Conservation (phyloP, 1,139 yeast genomes). For the Scheffersomyces segobiensis region DNA sequence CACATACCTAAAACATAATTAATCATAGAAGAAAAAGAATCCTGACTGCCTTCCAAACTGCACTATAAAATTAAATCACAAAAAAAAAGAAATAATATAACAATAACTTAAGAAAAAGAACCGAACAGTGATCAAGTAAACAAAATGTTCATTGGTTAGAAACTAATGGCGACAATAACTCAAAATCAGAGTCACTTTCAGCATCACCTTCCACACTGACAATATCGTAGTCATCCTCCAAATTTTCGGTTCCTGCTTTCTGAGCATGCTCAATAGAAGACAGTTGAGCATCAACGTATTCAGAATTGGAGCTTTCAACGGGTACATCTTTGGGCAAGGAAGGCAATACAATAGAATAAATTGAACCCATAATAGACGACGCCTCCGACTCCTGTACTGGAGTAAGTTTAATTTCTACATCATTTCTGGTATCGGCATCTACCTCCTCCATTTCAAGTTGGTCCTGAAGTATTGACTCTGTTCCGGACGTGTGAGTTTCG, state of each 20-base stretch:
- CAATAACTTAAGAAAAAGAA: background rate
- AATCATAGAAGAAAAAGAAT: too few relatives aligned
- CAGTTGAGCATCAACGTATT: conserved; percentile 24
- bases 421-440: background rate
- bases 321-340: conserved; percentile 32
- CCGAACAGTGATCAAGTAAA: background rate
- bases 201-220: conserved; percentile 31
- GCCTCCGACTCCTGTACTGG: background rate
- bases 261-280: background rate
- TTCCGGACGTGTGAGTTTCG: conserved; percentile 1
- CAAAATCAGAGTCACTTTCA: conserved; percentile 38
- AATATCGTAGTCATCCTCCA: conserved; percentile 32
- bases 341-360: conserved; percentile 37
- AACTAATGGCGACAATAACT: conserved; percentile 34
- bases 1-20: too few relatives aligned
- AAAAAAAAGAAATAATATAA: background rate
- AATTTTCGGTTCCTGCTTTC: conserved; percentile 1
- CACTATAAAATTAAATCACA: background rate
- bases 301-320: conserved; percentile 14
- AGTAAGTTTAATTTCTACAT: background rate
- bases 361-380: conserved; percentile 16
- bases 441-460: conserved; percentile 5
- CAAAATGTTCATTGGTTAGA: conserved; percentile 9
- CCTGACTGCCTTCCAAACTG: too few relatives aligned
- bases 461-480: background rate